Conservation (phyloP, 176 grass and related monocot genomes). For the Puccinellia tenuiflora region DNA sequence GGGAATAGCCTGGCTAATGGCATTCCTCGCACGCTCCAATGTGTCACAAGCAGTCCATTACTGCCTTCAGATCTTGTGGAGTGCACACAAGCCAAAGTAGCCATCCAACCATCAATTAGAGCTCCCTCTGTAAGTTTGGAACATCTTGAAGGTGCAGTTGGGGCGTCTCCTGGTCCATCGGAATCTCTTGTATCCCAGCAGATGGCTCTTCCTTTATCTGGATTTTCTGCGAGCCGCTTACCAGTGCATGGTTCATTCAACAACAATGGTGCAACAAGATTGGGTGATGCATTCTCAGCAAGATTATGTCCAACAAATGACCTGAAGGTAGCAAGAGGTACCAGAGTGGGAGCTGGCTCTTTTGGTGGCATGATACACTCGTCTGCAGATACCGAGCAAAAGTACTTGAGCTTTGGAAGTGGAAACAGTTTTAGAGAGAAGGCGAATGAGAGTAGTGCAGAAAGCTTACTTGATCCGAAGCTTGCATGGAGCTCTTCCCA, state of each 20-base stretch:
- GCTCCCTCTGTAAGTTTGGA: constrained; percentile 21
- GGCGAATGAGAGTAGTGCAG: constrained; percentile 21
- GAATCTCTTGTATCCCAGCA: constrained; percentile 41
- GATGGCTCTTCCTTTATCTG: constrained; percentile 25
- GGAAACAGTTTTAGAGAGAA: constrained; percentile 33
- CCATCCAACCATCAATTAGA: constrained; percentile 31
- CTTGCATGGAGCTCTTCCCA: constrained; percentile 41
- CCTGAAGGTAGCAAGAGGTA: constrained; percentile 41
- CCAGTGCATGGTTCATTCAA: constrained; percentile 29
- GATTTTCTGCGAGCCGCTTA: constrained; percentile 30
- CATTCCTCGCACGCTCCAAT: constrained; percentile 28
- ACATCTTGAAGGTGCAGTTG: not conserved
- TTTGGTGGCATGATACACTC: constrained; percentile 21
- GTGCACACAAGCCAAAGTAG: constrained; percentile 33
- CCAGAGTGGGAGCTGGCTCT: constrained; percentile 36
- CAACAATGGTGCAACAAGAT: constrained; percentile 24
- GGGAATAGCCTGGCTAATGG: constrained; percentile 27
- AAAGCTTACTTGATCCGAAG: constrained; percentile 42
- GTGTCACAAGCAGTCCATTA: constrained; percentile 35
- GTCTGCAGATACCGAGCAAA: constrained; percentile 25
- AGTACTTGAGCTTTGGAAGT: constrained; percentile 65
- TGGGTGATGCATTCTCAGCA: constrained; percentile 31
- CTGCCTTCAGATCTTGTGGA: constrained; percentile 40
- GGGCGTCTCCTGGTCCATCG: constrained; percentile 35
- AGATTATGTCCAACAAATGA: constrained; percentile 30